Evolutionary conservation across 2,329 filamentous ascomycete species (phyloP).

Genomic region (Epichloe bromicola): DNA sequence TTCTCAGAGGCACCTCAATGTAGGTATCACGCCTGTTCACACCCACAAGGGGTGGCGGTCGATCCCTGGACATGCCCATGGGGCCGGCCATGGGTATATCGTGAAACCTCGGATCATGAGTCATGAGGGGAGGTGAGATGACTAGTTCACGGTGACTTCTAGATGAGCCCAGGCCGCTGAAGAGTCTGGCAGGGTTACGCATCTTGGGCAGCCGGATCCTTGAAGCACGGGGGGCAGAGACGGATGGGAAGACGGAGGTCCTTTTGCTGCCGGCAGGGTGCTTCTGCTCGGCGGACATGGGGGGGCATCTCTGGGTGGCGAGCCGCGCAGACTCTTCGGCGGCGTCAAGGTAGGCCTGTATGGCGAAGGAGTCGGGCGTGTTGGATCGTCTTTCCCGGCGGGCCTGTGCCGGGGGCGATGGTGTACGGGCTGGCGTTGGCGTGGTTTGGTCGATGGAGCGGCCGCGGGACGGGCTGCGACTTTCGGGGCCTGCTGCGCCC

Average conservation of each 20-base stretch:
- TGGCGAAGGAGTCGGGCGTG: neutral
- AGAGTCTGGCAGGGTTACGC: conserved; percentile 13
- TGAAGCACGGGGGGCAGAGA: neutral
- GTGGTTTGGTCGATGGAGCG: neutral
- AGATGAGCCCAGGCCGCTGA: conserved; percentile 12
- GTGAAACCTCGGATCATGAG: conserved; percentile 13
- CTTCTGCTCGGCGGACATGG: neutral
- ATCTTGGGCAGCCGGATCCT: conserved; percentile 28
- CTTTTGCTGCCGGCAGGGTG: neutral
- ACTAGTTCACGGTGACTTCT: conserved; percentile 12
- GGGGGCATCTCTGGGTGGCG: neutral
- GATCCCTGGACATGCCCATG: conserved; percentile 2
- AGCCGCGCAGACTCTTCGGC: neutral
- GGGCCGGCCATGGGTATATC: conserved; percentile 13
- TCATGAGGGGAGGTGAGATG: conserved; percentile 19
- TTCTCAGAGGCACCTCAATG: conserved; percentile 19
- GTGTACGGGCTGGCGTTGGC: neutral
- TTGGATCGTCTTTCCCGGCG: neutral
- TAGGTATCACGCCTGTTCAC: conserved; percentile 5
- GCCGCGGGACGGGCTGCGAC: neutral
- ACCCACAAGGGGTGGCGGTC: neutral
- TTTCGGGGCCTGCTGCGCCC: neutral
- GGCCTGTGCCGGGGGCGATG: neutral
- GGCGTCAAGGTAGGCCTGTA: neutral
- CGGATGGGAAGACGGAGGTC: neutral